Evolutionary conservation across 805 yeast species (phyloP).

Genomic region (Nakazawaea holstii): DNA sequence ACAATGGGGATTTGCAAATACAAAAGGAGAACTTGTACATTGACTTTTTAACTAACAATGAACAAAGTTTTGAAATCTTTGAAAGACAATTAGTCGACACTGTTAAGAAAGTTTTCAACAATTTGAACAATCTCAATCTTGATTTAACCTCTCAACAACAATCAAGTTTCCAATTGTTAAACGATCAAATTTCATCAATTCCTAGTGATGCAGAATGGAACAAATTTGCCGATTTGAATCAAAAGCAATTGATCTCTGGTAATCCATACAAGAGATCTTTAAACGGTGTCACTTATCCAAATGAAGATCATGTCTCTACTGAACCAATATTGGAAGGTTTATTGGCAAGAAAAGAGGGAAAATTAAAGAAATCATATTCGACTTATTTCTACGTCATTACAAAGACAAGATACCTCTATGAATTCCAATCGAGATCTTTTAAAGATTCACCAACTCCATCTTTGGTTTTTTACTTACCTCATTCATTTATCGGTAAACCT

Average conservation of each 20-base stretch:
- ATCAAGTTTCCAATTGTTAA: constrained; percentile 23
- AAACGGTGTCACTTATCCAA: constrained; percentile 29
- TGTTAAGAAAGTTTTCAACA: constrained; percentile 31
- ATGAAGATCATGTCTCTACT: constrained; percentile 33
- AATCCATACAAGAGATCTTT: constrained; percentile 30
- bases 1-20: constrained; percentile 35
- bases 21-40: constrained; percentile 39
- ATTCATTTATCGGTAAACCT: constrained; percentile 32
- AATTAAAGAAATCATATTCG: constrained; percentile 33
- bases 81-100: constrained; percentile 39
- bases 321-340: constrained; percentile 43
- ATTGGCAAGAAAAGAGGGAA: constrained; percentile 38
- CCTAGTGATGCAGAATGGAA: constrained; percentile 40
- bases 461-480: constrained; percentile 41
- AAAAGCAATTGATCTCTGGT: constrained; percentile 26
- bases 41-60: constrained; percentile 37
- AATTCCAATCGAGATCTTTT: constrained; percentile 38
- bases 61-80: constrained; percentile 31
- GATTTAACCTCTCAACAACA: constrained; percentile 25
- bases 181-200: constrained; percentile 26
- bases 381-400: constrained; percentile 43
- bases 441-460: constrained; percentile 39
- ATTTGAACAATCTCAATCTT: constrained; percentile 19
- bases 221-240: constrained; percentile 28
- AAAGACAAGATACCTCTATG: constrained; percentile 37